Evolutionary conservation across 768 basidiomycete genomes (phyloP).

Genomic region (Tylopilus sp.): DNA sequence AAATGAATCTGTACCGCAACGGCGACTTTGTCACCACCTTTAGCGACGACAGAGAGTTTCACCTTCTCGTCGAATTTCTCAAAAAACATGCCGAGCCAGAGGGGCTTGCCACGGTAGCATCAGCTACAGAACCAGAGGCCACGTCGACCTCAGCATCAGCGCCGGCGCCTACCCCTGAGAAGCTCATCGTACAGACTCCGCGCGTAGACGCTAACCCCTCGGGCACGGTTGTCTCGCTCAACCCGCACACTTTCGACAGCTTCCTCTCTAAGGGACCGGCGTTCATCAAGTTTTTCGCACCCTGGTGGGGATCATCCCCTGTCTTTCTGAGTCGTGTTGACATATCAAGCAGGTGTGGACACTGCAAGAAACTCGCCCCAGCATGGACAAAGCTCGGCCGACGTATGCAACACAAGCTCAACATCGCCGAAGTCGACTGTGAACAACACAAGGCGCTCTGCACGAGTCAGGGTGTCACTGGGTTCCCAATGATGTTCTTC

Average conservation of each 20-base stretch:
- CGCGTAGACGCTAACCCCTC: conserved; percentile 21
- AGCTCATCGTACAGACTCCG: conserved; percentile 13
- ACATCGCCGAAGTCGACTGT: conserved; percentile 86
- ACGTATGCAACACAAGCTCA: conserved; percentile 65
- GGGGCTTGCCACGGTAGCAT: conserved; percentile 4
- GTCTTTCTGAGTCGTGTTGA: not conserved
- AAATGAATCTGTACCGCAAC: conserved; percentile 68
- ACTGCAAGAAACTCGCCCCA: conserved; percentile 93
- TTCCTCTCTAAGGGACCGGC: conserved; percentile 45
- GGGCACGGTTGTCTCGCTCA: conserved; percentile 24
- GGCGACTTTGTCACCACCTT: conserved; percentile 36
- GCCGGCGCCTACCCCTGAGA: conserved; percentile 1
- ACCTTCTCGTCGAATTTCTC: conserved; percentile 55
- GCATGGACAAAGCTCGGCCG: conserved; percentile 74
- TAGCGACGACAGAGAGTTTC: conserved; percentile 41
- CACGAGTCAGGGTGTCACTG: conserved; percentile 57
- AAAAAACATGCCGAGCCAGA: conserved; percentile 37
- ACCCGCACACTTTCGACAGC: conserved; percentile 35
- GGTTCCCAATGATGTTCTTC: conserved; percentile 83
- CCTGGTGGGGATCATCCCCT: conserved; percentile 53
- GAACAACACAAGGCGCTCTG: conserved; percentile 73
- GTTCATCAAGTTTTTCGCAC: conserved; percentile 85
- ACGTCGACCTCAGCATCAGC: not conserved
- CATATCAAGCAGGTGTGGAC: conserved; percentile 60
- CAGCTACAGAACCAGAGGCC: conserved; percentile 6